phyloP scores from a whole-genome alignment of 148 eudicot species.

The Polygonum aviculare region DNA sequence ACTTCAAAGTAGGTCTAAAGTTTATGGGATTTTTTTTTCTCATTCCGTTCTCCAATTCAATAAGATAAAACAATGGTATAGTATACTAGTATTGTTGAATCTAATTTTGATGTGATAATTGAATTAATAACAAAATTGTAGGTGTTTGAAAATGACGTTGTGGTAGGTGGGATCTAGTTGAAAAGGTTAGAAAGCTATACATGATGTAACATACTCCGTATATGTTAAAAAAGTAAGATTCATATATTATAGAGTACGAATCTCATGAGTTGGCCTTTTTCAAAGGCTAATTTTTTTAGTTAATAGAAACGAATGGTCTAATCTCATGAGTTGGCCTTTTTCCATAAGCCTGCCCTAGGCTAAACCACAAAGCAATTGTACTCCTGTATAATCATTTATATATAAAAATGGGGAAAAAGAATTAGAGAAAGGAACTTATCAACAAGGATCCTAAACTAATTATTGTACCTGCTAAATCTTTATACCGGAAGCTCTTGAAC shows the following conservation, averaged over 20 bases:
- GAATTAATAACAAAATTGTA: not conserved
- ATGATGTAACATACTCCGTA: not conserved
- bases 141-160: not conserved
- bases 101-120: not conserved
- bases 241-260: not conserved
- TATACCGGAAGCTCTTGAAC: not conserved
- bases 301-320: not conserved
- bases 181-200: not conserved
- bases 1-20: not conserved
- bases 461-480: not conserved
- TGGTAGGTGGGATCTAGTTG: constrained; percentile 1
- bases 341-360: no score
- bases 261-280: no score
- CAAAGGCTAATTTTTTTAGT: not conserved
- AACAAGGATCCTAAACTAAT: not conserved
- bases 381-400: no score
- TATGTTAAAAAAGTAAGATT: not conserved
- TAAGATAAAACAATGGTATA: not conserved
- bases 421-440: not conserved
- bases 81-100: not conserved
- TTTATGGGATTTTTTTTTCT: not conserved
- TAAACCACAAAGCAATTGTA: no score
- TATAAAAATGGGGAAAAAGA: no score
- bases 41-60: no score
- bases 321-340: no score